Conservation (phyloP, 257 asterid species). For the Petunia axillaris region DNA sequence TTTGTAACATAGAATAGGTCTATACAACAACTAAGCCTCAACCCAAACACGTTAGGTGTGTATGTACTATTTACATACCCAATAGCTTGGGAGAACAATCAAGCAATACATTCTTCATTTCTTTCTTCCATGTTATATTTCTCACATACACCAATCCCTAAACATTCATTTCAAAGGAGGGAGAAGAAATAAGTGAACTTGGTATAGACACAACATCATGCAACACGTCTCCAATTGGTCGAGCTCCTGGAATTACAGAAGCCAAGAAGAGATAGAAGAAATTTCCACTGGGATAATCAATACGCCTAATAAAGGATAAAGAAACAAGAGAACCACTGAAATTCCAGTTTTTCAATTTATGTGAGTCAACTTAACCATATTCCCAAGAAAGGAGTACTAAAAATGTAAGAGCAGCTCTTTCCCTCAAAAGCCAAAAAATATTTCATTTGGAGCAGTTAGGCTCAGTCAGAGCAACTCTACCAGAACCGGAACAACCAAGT, state of each 20-base stretch:
- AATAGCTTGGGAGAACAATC: no score
- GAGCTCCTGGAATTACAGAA: slow-evolving; percentile 8
- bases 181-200: not conserved
- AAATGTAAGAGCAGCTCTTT: not conserved
- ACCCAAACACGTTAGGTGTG: no score
- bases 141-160: not conserved
- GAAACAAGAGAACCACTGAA: not conserved
- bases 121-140: no score
- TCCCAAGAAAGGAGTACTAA: not conserved
- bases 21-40: no score
- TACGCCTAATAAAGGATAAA: slow-evolving; percentile 12
- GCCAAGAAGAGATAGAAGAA: not conserved
- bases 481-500: not conserved
- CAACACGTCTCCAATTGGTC: slow-evolving; percentile 13
- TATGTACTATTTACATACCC: no score
- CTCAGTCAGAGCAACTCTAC: not conserved
- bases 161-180: not conserved
- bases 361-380: not conserved
- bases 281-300: not conserved
- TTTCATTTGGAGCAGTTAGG: not conserved
- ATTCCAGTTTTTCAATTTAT: slow-evolving; percentile 1
- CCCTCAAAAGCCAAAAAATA: slow-evolving; percentile 8
- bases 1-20: no score
- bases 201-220: not conserved
- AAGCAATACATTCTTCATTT: no score